Base-by-base conservation (phyloP, 352 stramenopile genomes). In the Globisporangium barbulae region DNA sequence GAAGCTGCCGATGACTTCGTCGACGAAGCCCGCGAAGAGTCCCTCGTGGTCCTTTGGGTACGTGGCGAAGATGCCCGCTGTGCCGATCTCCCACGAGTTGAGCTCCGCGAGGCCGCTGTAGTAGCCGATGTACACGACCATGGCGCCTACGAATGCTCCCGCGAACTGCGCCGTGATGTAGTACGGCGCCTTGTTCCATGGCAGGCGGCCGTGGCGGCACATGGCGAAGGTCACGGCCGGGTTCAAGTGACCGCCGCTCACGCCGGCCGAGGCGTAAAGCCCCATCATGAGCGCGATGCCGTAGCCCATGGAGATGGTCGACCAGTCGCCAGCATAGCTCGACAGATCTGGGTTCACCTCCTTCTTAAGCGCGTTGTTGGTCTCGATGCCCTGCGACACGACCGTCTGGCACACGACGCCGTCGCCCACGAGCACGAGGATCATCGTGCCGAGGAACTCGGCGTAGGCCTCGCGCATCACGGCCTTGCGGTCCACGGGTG, bases 221-320 rank as follows among this genome's bases (percentile, higher is more conserved):
- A 91, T 91, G 2, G 79, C 78, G 30, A 88, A 72, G 5, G 79
- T 85, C 33, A 91, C 83, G 12, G 81, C 80, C 3, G 83, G 83
- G 57, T 91, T 91, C 28, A 91, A 62, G 67, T 91, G 83, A 12
- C 80, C 81, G 22, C 83, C 83, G 35, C 77, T 88, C 28, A 91
- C 78, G 44, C 80, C 83, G 9, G 76, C 82, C 17, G 82, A 89
- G 13, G 76, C 73, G 67, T 89, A 88, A 4, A 91, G 67, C 1
- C 79, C 82, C 68, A 89, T 79, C 75, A 89, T 87, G 39, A 91
- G 64, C 44, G 78, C 82, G 50, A 91, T 89, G 30, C 82, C 80
- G 58, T 83, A 91, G 49, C 82, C 80, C 28, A 91, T 69, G 21
- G 80, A 84, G 61, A 91, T 88, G 37, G 80, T 89, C 6, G 77